Evolutionary conservation across 2,329 filamentous ascomycete genomes (phyloP), one percentile per base, ranked within the genome.

Genomic region (Bipolaris gigantea): DNA sequence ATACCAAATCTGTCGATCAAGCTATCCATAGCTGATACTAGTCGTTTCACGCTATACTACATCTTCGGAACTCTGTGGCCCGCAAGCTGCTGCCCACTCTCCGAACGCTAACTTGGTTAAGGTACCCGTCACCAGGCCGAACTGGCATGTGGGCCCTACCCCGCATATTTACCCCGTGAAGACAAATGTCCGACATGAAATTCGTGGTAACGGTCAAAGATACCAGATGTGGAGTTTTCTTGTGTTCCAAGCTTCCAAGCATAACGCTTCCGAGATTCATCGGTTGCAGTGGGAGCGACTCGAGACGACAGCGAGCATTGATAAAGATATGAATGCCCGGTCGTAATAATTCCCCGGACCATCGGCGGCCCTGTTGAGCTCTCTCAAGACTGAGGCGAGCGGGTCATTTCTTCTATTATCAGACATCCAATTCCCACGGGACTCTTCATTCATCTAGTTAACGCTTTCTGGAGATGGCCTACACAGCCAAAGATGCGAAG

Each of bases 401-500:
- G 42, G 42, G 42, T 34, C 13, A 16, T 33, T 9, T n/a, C 11
- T 30, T 44, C 30, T 27, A 10, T 27, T 27, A 10, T 27, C 25
- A 27, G 9, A 10, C 9, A 27, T 10, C 9, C 4, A 27, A 10
- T 10, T 27, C 9, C 9, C 25, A 27, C 25, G 2, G 9, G 9
- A 27, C 25, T 10, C 9, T 2, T 27, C 9, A 9, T 27, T 27
- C 25, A 10, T 9, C 25, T 10, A 27, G 2, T 27, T 10, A 27
- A 27, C 25, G 9, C 9, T 7, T 34, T 34, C 19, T 19, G 5
- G 21, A 7, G 8, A 44, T 44, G 27, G 27, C 42, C 7, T 18
- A 33, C 13, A 23, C 15, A 11, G 33, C 30, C 16, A 65, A 62
- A 36, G 45, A 59, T 18, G 21, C 30, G 10, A 63, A 63, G 30